Percentiles rank a stretch among this genome's conserved stretches.
phyloP scores from a whole-genome alignment of 441 rosid genomes.

The Erodium trifolium region DNA sequence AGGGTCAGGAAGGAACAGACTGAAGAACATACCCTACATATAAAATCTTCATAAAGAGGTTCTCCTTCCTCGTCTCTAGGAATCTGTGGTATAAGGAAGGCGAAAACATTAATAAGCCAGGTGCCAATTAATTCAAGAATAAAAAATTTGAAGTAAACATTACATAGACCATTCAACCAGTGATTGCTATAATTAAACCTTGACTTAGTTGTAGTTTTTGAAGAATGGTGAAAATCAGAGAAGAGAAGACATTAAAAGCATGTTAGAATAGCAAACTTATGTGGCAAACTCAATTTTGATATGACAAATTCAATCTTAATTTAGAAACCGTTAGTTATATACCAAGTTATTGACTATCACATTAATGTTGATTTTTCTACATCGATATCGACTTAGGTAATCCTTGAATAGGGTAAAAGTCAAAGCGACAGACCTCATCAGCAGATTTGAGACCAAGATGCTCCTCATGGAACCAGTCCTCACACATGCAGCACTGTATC shows the following conservation, averaged over 20 bases:
- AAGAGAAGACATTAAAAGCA: too few species aligned
- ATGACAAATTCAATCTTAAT: too few species aligned
- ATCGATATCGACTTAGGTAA: too few species aligned
- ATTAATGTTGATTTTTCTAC: too few species aligned
- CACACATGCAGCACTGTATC: slow-evolving; percentile 93
- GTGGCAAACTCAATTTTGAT: too few species aligned
- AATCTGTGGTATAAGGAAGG: slow-evolving; percentile 39
- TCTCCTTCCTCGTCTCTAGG: slow-evolving; percentile 85
- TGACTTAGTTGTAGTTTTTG: too few species aligned
- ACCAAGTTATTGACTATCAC: too few species aligned
- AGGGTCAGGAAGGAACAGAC: slow-evolving; percentile 54
- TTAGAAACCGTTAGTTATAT: too few species aligned
- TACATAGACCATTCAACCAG: too few species aligned
- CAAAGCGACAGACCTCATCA: slow-evolving; percentile 39
- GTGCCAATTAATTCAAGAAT: not conserved
- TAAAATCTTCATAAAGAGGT: slow-evolving; percentile 73
- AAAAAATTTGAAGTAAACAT: not conserved
- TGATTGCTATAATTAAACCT: too few species aligned
- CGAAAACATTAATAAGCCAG: not conserved
- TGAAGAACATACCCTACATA: slow-evolving; percentile 65
- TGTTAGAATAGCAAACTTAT: too few species aligned
- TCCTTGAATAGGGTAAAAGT: not conserved
- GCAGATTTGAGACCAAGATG: slow-evolving; percentile 60
- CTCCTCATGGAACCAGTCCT: slow-evolving; percentile 95
- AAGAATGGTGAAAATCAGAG: too few species aligned